Evolutionary conservation across 768 basidiomycete genomes (phyloP), one percentile per base, ranked within the genome.

Genomic region (Xanthoconium purpureum): DNA sequence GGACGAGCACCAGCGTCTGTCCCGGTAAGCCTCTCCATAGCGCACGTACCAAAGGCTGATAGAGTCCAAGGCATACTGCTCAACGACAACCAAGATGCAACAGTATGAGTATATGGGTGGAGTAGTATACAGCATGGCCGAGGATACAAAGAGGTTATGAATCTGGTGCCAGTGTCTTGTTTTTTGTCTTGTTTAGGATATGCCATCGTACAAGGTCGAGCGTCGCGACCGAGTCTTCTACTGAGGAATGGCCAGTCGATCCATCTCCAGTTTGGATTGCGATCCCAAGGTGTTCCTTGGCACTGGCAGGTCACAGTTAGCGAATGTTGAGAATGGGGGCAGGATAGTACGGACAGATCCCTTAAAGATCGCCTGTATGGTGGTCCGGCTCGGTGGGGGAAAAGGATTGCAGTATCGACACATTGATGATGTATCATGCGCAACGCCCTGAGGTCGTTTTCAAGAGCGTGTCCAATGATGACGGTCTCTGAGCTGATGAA

Each of bases 361-460:
- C 85, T 81, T 35, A 99, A 75, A 0, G 94, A 85, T 42, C 89
- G 80, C 30, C 94, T 80, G 68, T 85, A 96, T 0, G 87, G 87
- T 14, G 71, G 76, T 5, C 96, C 95, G 12, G 83, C 77, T 0
- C 85, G 72, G 70, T 98, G 97, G 10, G 92, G 94, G 65, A 95
- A 96, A 14, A 98, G 75, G 15, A 89, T 74, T 0, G 84, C 88
- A 0, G 97, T 98, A 65, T 99, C 97, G 32, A 99, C 80, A 57
- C 93, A 87, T 58, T 78, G 82, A 56, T 82, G 79, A 69, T 99
- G 97, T 1, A 98, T 74, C 63, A 98, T 84, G 15, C 97, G 81
- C 59, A 99, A 74, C 9, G 96, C 88, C 69, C 88, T 90, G 61
- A 99, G 74, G 68, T 99, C 97, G 70, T 98, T 98, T 59, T 98